Base-by-base conservation (phyloP, 768 basidiomycete species). In the Mycena crocata region DNA sequence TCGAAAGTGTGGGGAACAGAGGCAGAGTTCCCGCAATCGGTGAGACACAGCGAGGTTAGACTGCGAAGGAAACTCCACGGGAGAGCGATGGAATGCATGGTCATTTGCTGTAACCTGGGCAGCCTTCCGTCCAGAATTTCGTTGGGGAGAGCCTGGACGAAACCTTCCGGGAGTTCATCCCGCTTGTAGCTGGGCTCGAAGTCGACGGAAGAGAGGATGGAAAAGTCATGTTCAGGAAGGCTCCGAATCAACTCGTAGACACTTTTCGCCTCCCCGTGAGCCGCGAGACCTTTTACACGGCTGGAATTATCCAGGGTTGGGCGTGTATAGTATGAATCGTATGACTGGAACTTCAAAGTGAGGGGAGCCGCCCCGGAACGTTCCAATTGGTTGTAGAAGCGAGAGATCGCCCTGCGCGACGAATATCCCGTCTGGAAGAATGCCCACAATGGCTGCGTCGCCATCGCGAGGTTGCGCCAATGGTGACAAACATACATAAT, bases 301-400 rank as follows among this genome's bases (percentile, higher is more conserved):
- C 26, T 21, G 6, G 54, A 23, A 19, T 63, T 51, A 31, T 54
- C 31, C 51, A 63, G 14, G 1, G n/a, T 19, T 7, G 30, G 9
- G 10, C 1, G 37, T 1, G 3, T 19, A 3, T 3, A 32, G 14
- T 7, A 40, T 26, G 1, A 32, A 2, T 2, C 15, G 51, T 8
- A 12, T n/a, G n/a, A n/a, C n/a, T n/a, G 10, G 31, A 57, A 42
- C 46, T 34, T 40, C 45, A 64, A 14, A 23, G 30, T 57, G n/a
- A 64, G 15, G 5, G 62, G 62, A 5, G 62, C 55, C 21, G 28
- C 46, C 24, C 62, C 62, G 5, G 55, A 64, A 23, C 54, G 46
- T 9, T 31, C 10, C 1, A 64, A 35, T 19, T 50, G 37, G 39
- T 19, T 35, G 8, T 7, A 12, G 12, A 64, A 0, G 5, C n/a